A percentile compares a stretch with the other conserved stretches of the same genome.
These are phyloP conservation scores for Cercospora sp. DNA, from an alignment of 2,329 filamentous ascomycete species.

Conservation along the genomic window DNA sequence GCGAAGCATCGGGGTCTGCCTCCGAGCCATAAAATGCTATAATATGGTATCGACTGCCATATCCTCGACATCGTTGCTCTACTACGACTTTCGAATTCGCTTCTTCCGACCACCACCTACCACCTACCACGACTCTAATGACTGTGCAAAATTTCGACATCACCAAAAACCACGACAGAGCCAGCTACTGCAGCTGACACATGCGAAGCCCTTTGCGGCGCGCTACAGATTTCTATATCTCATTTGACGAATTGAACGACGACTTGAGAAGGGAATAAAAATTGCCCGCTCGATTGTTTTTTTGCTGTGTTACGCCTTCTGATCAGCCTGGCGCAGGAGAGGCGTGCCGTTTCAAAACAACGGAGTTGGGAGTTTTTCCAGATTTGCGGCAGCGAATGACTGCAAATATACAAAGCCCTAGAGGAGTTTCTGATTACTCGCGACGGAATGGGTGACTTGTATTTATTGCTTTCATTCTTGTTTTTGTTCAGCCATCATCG, in stretches of 20 bases:
- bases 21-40: slow-evolving; percentile 4
- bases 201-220: too few species aligned
- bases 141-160: background rate
- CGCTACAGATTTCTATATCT: too few species aligned
- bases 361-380: background rate
- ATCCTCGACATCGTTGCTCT: too few species aligned
- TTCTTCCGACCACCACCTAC: background rate
- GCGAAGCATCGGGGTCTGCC: slow-evolving; percentile 9
- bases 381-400: too few species aligned
- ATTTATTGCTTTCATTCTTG: too few species aligned
- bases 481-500: too few species aligned
- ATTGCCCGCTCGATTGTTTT: background rate
- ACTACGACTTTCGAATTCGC: too few species aligned
- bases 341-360: slow-evolving; percentile 8
- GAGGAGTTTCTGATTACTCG: background rate
- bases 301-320: slow-evolving; percentile 3
- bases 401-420: background rate
- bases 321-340: slow-evolving; percentile 17
- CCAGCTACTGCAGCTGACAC: too few species aligned
- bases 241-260: too few species aligned
- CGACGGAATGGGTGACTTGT: too few species aligned
- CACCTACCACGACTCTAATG: slow-evolving; percentile 11
- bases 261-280: too few species aligned
- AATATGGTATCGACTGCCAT: background rate
- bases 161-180: background rate